A percentile compares a stretch with the other conserved stretches of the same genome.
phyloP scores from a whole-genome alignment of 1,284 basidiomycete species.

The Fomes fomentarius region DNA sequence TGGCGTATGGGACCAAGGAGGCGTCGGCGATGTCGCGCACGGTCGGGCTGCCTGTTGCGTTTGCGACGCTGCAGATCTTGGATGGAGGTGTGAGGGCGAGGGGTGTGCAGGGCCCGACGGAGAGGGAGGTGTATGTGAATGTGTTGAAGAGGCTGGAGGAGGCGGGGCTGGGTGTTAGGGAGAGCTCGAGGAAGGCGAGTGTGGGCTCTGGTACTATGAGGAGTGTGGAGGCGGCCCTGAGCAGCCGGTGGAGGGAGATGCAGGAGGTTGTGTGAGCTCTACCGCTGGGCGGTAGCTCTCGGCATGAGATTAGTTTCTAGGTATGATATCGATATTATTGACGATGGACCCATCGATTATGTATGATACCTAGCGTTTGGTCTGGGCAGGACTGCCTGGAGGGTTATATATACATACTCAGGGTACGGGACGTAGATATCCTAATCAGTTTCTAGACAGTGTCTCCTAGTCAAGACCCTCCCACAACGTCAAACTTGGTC shows the following conservation, averaged over 20 bases:
- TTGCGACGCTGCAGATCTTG: constrained; percentile 28
- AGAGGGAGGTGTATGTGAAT: constrained; percentile 57
- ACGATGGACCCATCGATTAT: too few relatives aligned
- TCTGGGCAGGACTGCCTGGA: too few relatives aligned
- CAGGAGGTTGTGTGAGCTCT: too few relatives aligned
- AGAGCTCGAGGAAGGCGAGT: constrained; percentile 39
- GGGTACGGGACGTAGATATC: too few relatives aligned
- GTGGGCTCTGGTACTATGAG: background rate
- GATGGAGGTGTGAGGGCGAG: constrained; percentile 65
- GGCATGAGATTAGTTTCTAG: too few relatives aligned
- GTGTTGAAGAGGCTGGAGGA: constrained; percentile 65
- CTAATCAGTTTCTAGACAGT: too few relatives aligned
- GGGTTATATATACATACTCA: too few relatives aligned
- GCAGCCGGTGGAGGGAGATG: constrained; percentile 16
- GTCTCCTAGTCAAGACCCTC: too few relatives aligned
- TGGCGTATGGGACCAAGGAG: constrained; percentile 68
- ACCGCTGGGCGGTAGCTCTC: too few relatives aligned
- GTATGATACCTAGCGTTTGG: too few relatives aligned
- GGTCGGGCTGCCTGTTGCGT: constrained; percentile 58
- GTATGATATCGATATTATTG: too few relatives aligned
- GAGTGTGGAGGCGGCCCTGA: constrained; percentile 16
- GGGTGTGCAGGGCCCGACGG: constrained; percentile 74
- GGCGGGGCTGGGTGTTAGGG: constrained; percentile 70
- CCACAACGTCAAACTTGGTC: too few relatives aligned
- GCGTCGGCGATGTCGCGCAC: constrained; percentile 88